Conservation (phyloP, 2,329 filamentous ascomycete genomes). For the Pseudogymnoascus sp. region DNA sequence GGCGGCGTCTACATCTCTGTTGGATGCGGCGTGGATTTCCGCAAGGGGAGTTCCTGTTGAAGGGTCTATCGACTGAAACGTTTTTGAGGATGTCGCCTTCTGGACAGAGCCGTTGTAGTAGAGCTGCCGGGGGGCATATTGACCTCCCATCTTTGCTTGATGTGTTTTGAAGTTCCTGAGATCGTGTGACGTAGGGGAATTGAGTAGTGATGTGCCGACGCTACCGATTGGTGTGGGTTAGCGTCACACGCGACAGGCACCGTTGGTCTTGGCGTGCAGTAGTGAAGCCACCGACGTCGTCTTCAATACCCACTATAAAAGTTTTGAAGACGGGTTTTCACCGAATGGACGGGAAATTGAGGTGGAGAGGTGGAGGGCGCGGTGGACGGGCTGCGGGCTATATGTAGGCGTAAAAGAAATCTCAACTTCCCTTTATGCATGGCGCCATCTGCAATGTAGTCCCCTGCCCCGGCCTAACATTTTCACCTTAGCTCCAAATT, state of each 20-base stretch:
- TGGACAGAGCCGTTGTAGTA: slow-evolving; percentile 70
- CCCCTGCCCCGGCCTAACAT: background rate
- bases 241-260: background rate
- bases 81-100: slow-evolving; percentile 48
- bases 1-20: slow-evolving; percentile 61
- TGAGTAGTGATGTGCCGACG: slow-evolving; percentile 17
- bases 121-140: slow-evolving; percentile 52
- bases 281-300: background rate
- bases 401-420: background rate
- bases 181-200: background rate
- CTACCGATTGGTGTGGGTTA: background rate
- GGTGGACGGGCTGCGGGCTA: background rate
- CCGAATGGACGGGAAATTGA: background rate
- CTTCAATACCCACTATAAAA: slow-evolving; percentile 5
- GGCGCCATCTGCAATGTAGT: background rate
- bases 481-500: slow-evolving; percentile 2
- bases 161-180: slow-evolving; percentile 1
- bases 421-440: background rate
- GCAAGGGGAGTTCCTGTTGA: slow-evolving; percentile 62
- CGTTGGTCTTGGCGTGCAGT: background rate
- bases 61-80: slow-evolving; percentile 69
- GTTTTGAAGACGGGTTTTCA: background rate
- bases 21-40: slow-evolving; percentile 63
- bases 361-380: background rate
- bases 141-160: slow-evolving; percentile 18